phyloP scores from a whole-genome alignment of 495 filamentous ascomycete species.

The Symbiotaphrina buchneri region DNA sequence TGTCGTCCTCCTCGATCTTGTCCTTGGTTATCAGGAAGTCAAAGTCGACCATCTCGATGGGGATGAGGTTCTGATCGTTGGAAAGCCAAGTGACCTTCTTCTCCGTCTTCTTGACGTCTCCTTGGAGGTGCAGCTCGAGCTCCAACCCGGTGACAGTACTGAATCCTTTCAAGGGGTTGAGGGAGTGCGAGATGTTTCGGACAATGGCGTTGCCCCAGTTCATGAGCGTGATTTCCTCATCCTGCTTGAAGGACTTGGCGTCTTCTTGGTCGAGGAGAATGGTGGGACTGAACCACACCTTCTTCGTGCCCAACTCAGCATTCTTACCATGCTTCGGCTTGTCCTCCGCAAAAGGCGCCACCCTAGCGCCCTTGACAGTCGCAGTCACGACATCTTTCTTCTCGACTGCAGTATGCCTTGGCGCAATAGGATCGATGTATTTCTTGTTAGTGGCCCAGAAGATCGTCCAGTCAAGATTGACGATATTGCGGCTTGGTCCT shows the following conservation, averaged over 20 bases:
- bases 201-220: conserved; percentile 88
- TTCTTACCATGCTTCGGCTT: conserved; percentile 80
- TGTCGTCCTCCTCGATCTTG: conserved; percentile 60
- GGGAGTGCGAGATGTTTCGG: conserved; percentile 40
- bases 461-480: conserved; percentile 72
- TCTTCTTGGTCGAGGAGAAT: conserved; percentile 74
- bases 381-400: conserved; percentile 44
- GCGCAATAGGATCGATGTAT: conserved; percentile 73
- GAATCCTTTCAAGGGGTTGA: conserved; percentile 20
- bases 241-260: conserved; percentile 53
- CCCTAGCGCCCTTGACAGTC: conserved; percentile 43
- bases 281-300: conserved; percentile 47
- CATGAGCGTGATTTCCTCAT: conserved; percentile 91
- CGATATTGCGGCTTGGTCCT: conserved; percentile 71
- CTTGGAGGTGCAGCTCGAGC: conserved; percentile 62
- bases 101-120: conserved; percentile 81
- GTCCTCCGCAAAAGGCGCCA: conserved; percentile 39
- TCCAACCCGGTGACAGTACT: conserved; percentile 36
- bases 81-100: conserved; percentile 92
- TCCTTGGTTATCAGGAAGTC: conserved; percentile 89
- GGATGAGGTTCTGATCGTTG: conserved; percentile 48
- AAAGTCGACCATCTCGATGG: conserved; percentile 74
- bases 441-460: conserved; percentile 96
- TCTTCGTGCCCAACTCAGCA: conserved; percentile 59
- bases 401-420: conserved; percentile 62